These are phyloP conservation scores for Eremothecium gossypii DNA, from an alignment of 1,139 yeast species.

Conservation along the genomic window DNA sequence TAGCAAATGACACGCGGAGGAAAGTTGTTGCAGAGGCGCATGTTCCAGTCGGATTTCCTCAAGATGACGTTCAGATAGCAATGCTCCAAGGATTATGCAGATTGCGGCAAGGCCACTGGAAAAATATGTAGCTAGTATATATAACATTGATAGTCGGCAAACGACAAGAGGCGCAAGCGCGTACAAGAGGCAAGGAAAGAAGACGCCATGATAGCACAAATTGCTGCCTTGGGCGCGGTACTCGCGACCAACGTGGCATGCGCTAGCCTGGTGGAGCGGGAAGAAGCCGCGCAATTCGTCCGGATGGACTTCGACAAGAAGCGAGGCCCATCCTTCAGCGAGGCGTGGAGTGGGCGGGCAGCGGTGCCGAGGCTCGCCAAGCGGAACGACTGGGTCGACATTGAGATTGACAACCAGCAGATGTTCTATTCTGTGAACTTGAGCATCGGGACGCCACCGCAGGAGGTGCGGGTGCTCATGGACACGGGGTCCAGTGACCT, in stretches of 20 bases:
- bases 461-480: constrained; percentile 43
- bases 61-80: no score
- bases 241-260: background rate
- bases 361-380: background rate
- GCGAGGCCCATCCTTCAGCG: background rate
- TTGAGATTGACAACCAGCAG: constrained; percentile 19
- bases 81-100: no score
- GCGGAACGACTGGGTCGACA: constrained; percentile 10
- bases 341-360: background rate
- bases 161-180: no score
- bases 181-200: no score
- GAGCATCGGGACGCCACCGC: constrained; percentile 45
- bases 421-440: constrained; percentile 25
- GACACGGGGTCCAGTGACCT: constrained; percentile 71
- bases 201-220: no score
- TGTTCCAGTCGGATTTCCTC: no score
- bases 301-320: constrained; percentile 1
- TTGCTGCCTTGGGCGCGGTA: no score
- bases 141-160: no score
- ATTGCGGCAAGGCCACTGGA: no score
- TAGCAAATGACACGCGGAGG: no score
- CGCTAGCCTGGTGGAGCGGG: background rate
- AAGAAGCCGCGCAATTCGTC: background rate
- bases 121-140: no score
- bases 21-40: no score